phyloP scores from a whole-genome alignment of 2,329 filamentous ascomycete species.

The Penicillium sp. region DNA sequence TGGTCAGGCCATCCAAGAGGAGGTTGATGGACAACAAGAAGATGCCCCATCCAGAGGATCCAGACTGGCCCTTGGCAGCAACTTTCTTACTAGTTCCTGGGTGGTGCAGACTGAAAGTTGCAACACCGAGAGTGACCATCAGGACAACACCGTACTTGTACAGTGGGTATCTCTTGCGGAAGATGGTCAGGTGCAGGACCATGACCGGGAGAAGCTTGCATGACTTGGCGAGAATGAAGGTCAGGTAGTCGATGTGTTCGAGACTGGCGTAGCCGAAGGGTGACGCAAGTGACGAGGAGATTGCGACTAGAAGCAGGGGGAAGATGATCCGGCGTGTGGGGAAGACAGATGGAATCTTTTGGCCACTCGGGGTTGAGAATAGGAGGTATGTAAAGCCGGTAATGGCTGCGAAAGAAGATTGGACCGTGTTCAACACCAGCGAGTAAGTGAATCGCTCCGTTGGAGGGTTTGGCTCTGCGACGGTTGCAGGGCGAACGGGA shows the following conservation, averaged over 20 bases:
- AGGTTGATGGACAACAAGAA: slow-evolving; percentile 79
- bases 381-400: slow-evolving; percentile 75
- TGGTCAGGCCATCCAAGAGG: slow-evolving; percentile 90
- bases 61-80: slow-evolving; percentile 47
- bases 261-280: slow-evolving; percentile 91
- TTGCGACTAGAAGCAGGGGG: slow-evolving; percentile 72
- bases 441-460: slow-evolving; percentile 79
- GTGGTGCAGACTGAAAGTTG: slow-evolving; percentile 84
- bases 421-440: slow-evolving; percentile 91
- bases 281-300: slow-evolving; percentile 81
- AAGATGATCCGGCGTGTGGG: slow-evolving; percentile 64
- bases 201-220: slow-evolving; percentile 99
- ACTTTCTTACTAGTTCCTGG: slow-evolving; percentile 54
- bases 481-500: slow-evolving; percentile 50
- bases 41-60: slow-evolving; percentile 61
- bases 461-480: slow-evolving; percentile 29
- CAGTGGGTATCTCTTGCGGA: slow-evolving; percentile 76
- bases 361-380: slow-evolving; percentile 50
- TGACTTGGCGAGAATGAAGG: slow-evolving; percentile 91
- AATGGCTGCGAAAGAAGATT: slow-evolving; percentile 76
- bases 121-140: slow-evolving; percentile 82
- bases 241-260: slow-evolving; percentile 93
- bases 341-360: slow-evolving; percentile 52
- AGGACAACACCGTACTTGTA: slow-evolving; percentile 95
- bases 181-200: slow-evolving; percentile 87